phyloP scores from a whole-genome alignment of 1,284 basidiomycete species.

The Sporisorium reilianum region DNA sequence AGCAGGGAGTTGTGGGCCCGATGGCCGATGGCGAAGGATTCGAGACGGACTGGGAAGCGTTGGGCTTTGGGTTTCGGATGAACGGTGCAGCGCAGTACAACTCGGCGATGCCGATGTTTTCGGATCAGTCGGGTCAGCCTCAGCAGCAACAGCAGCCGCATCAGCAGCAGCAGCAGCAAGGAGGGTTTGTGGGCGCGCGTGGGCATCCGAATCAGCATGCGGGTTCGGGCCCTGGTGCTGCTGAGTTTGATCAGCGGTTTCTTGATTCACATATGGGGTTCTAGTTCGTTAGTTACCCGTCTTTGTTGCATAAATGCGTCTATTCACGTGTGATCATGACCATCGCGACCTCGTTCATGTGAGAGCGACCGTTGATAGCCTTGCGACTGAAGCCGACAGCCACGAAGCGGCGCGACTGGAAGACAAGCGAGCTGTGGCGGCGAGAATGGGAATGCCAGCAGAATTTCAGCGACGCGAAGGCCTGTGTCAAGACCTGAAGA shows the following conservation, averaged over 20 bases:
- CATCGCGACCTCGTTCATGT: too few species aligned
- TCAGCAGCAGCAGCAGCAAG: conserved; percentile 8
- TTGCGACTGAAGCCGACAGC: neutral
- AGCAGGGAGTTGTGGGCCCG: neutral
- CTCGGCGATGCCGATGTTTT: conserved; percentile 5
- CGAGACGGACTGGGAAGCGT: conserved; percentile 49
- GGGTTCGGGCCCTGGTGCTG: conserved; percentile 3
- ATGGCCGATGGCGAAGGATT: conserved; percentile 18
- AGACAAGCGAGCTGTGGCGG: neutral
- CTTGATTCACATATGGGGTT: conserved; percentile 53
- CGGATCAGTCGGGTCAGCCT: conserved; percentile 3
- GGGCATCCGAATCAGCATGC: neutral
- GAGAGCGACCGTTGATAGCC: too few species aligned
- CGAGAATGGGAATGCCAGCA: neutral
- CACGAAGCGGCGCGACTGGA: neutral
- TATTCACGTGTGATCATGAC: too few species aligned
- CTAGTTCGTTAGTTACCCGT: conserved; percentile 7
- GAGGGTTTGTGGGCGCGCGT: neutral
- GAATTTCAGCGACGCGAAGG: neutral
- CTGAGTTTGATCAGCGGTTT: conserved; percentile 43
- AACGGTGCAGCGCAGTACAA: conserved; percentile 13
- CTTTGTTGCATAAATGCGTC: too few species aligned
- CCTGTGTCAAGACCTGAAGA: neutral
- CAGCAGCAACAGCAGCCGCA: conserved; percentile 20
- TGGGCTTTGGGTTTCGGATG: conserved; percentile 43